Conservation (phyloP, 176 grass and related monocot genomes). For the Oryza meridionalis region DNA sequence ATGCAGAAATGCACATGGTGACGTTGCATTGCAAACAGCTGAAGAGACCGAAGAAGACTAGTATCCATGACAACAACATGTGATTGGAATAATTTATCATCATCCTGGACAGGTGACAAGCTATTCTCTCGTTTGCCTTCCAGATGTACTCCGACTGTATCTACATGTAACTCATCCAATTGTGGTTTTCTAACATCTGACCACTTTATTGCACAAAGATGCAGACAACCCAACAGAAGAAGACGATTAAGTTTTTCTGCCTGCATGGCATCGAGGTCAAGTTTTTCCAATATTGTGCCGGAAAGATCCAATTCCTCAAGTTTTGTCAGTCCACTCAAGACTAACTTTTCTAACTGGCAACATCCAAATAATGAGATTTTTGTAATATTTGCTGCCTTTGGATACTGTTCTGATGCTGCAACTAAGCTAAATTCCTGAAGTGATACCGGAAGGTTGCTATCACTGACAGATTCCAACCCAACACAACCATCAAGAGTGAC, state of each 20-base stretch:
- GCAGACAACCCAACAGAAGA: background rate
- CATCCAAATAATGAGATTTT: background rate
- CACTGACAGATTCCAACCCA: background rate
- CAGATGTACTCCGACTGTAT: background rate
- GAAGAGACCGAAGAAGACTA: background rate
- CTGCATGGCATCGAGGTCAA: too few relatives aligned
- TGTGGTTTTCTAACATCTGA: background rate
- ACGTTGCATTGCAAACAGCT: background rate
- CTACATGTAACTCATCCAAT: background rate
- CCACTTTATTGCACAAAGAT: background rate
- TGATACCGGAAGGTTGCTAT: background rate
- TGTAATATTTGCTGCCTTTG: background rate
- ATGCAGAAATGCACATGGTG: background rate
- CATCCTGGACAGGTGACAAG: background rate
- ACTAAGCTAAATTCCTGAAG: background rate
- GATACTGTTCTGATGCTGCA: background rate
- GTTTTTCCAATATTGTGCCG: background rate
- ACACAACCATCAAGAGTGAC: background rate
- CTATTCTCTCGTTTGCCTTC: background rate
- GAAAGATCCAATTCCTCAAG: slow-evolving; percentile 2
- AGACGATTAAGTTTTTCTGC: too few relatives aligned
- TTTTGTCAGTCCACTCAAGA: background rate
- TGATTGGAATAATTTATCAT: background rate
- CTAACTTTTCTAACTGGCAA: background rate
- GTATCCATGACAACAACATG: background rate